Evolutionary conservation across 352 stramenopile species (phyloP).

Genomic region (Pythium phragmitis): DNA sequence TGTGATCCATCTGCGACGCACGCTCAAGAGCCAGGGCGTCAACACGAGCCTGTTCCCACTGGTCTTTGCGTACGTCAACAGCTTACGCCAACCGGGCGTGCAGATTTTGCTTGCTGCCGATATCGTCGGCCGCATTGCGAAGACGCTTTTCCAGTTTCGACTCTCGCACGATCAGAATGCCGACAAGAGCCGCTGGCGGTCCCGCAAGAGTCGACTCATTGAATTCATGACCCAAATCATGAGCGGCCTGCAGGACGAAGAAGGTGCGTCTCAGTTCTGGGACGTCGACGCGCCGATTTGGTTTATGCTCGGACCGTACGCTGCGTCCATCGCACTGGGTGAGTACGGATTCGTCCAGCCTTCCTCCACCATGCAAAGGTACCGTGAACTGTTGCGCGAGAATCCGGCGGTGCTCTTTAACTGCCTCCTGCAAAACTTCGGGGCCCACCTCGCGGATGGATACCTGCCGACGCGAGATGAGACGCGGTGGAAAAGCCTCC

Average conservation of each 20-base stretch:
- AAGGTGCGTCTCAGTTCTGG: constrained; percentile 63
- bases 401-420: constrained; percentile 66
- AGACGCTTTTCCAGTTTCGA: constrained; percentile 67
- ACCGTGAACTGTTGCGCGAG: constrained; percentile 43
- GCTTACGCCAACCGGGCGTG: constrained; percentile 49
- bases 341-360: constrained; percentile 22
- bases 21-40: constrained; percentile 58
- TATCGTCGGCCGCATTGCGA: constrained; percentile 70
- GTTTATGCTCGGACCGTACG: constrained; percentile 58
- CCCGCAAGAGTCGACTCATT: constrained; percentile 54
- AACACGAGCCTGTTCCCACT: constrained; percentile 74
- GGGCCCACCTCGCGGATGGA: constrained; percentile 45
- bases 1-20: constrained; percentile 53
- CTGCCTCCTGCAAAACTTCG: constrained; percentile 54
- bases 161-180: constrained; percentile 51
- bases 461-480: constrained; percentile 61
- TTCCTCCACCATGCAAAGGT: constrained; percentile 35
- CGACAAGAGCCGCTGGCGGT: constrained; percentile 48
- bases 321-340: constrained; percentile 54
- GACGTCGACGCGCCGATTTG: constrained; percentile 61
- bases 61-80: constrained; percentile 46
- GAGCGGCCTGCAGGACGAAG: constrained; percentile 43
- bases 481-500: constrained; percentile 49
- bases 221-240: constrained; percentile 73
- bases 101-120: constrained; percentile 60